Evolutionary conservation across 306 rosid genomes (phyloP).

Genomic region (Ormosia emarginata): DNA sequence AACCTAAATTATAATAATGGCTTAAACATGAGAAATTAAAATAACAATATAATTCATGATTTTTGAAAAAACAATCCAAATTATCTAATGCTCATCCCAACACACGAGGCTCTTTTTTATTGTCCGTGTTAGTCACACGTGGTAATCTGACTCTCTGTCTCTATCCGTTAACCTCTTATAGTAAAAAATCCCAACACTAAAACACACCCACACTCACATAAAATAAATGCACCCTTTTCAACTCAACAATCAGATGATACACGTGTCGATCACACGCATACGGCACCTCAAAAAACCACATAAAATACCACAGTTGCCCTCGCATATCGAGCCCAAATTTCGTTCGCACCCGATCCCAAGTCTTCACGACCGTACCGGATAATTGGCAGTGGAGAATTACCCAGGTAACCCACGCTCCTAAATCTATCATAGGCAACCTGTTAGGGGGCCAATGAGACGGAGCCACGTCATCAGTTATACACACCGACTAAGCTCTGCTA

Average conservation of each 20-base stretch:
- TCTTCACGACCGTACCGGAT: not conserved
- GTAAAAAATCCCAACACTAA: not conserved
- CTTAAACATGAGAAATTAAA: no score
- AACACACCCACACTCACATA: not conserved
- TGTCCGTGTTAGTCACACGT: conserved; percentile 35
- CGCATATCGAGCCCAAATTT: not conserved
- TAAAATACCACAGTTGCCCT: not conserved
- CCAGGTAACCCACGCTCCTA: not conserved
- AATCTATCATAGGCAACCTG: not conserved
- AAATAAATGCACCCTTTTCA: not conserved
- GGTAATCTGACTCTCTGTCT: conserved; percentile 37
- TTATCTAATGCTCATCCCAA: not conserved
- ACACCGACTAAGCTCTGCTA: not conserved
- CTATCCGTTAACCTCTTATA: conserved; percentile 19
- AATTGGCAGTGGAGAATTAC: not conserved
- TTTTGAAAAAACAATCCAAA: not conserved
- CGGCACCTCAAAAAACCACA: not conserved
- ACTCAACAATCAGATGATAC: not conserved
- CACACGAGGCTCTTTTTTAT: conserved; percentile 20
- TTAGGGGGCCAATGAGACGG: not conserved
- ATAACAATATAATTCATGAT: no score
- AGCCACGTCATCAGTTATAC: not conserved
- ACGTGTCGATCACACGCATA: not conserved
- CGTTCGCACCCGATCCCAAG: not conserved
- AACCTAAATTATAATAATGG: not conserved